A percentile compares a stretch with the other conserved stretches of the same genome.
phyloP scores from a whole-genome alignment of 495 filamentous ascomycete genomes.

The Lichina pygmaea region DNA sequence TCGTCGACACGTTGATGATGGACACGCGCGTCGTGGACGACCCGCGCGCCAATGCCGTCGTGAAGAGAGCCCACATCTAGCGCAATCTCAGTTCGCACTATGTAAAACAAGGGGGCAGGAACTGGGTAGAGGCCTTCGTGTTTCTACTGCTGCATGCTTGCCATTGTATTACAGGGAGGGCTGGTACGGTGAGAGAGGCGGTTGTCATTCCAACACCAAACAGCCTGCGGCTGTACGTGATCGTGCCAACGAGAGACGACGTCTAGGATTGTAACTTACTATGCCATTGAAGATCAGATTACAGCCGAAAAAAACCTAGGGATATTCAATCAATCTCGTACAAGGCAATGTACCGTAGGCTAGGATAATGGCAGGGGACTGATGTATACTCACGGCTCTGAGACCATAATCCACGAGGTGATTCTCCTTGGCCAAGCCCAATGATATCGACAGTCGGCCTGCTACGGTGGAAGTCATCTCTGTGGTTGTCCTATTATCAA shows the following conservation, averaged over 20 bases:
- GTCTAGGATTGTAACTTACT: constrained; percentile 13
- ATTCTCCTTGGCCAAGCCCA: constrained; percentile 26
- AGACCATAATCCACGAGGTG: constrained; percentile 34
- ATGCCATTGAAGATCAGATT: constrained; percentile 76
- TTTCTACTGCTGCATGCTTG: no score
- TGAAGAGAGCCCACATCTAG: constrained; percentile 72
- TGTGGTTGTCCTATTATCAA: constrained; percentile 38
- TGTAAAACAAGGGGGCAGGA: no score
- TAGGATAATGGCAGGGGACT: no score
- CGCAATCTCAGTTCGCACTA: background rate
- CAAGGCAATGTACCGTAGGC: background rate
- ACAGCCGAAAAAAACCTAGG: constrained; percentile 57
- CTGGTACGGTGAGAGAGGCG: no score
- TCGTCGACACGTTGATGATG: constrained; percentile 77
- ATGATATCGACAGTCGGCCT: constrained; percentile 26
- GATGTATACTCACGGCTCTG: constrained; percentile 28
- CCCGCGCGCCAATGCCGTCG: constrained; percentile 55
- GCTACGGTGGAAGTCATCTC: constrained; percentile 49
- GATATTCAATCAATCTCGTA: background rate
- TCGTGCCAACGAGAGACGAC: background rate
- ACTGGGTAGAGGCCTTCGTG: no score
- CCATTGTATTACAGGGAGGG: no score
- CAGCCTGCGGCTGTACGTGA: no score
- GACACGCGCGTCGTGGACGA: constrained; percentile 72
- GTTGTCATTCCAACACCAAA: no score